Percentiles rank a stretch among this genome's conserved stretches.
These are phyloP conservation scores for Aspergillus caelatus DNA, from an alignment of 2,329 filamentous ascomycete genomes.

Conservation along the genomic window DNA sequence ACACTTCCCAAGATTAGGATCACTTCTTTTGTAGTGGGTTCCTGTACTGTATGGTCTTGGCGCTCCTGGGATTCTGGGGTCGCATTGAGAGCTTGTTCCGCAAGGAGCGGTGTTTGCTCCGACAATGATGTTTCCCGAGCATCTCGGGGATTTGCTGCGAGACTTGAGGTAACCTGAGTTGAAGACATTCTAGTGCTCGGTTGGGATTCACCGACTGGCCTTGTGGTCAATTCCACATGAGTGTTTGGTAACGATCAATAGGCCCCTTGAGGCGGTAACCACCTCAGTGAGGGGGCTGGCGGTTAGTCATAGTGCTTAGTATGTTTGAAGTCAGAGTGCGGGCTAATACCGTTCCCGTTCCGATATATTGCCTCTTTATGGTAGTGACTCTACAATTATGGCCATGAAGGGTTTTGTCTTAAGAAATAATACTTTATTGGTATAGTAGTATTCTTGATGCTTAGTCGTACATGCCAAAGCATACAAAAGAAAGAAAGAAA, in stretches of 20 bases:
- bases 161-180: conserved; percentile 8
- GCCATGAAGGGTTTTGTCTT: neutral
- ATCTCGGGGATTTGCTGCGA: conserved; percentile 3
- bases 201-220: neutral
- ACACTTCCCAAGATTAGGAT: conserved; percentile 53
- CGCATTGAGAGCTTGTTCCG: conserved; percentile 21
- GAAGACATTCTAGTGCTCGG: conserved; percentile 12
- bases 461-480: conserved; percentile 2
- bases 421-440: neutral
- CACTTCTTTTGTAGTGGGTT: conserved; percentile 51
- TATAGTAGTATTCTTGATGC: neutral
- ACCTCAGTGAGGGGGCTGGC: neutral
- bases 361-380: neutral
- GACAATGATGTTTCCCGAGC: conserved; percentile 19
- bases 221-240: neutral
- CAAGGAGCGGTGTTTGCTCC: conserved; percentile 38
- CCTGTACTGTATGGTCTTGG: conserved; percentile 38
- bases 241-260: neutral
- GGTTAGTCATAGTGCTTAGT: neutral
- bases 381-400: neutral
- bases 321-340: neutral
- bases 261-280: neutral
- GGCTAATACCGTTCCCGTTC: neutral
- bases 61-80: conserved; percentile 11
- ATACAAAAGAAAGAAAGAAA: neutral